Base-by-base conservation (phyloP, 352 stramenopile species). In the Phytophthora uliginosa region DNA sequence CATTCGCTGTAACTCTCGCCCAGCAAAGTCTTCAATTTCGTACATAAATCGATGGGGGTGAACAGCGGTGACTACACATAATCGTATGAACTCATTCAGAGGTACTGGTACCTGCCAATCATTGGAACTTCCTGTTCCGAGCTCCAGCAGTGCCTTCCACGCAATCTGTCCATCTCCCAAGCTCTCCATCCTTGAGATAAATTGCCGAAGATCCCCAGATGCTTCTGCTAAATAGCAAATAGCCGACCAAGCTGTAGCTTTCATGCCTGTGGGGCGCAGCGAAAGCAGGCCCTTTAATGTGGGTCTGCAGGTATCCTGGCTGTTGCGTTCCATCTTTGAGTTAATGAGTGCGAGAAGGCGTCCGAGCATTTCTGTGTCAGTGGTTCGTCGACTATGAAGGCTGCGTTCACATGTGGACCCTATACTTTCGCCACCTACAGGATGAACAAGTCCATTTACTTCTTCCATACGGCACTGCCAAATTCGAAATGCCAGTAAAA, bases 401-500 rank as follows among this genome's bases (percentile, higher is more conserved):
- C 15, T 33, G 33, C 3, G n/a, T 26, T 67, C 26, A 55, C 13
- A 31, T 13, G 28, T 26, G 15, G 53, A 12, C 24, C 12, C 12
- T 17, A 34, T 13, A 7, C 13, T 13, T 33, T 63, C 34, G 15
- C 8, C 3, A 9, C 31, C 22, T 52, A 18, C 47, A 26, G 20
- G 10, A 26, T 8, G 7, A 20, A 22, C 4, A 9, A n/a, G 3
- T 10, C 18, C 6, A 13, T 38, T 40, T 40, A 59, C n/a, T 55
- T 78, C 66, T 40, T 60, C 34, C 59, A 68, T 64, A 2, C 66
- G 59, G 13, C 72, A 72, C 9, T 76, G 73, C 51, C 83, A 78
- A 31, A 90, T 50, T 13, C 70, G 61, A 50, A 85, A 54, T 22
- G 79, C 74, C 13, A 87, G 59, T 5, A 84, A n/a, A 51, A 90